phyloP scores from a whole-genome alignment of 345 rosid species.

The Hibiscus trionum region DNA sequence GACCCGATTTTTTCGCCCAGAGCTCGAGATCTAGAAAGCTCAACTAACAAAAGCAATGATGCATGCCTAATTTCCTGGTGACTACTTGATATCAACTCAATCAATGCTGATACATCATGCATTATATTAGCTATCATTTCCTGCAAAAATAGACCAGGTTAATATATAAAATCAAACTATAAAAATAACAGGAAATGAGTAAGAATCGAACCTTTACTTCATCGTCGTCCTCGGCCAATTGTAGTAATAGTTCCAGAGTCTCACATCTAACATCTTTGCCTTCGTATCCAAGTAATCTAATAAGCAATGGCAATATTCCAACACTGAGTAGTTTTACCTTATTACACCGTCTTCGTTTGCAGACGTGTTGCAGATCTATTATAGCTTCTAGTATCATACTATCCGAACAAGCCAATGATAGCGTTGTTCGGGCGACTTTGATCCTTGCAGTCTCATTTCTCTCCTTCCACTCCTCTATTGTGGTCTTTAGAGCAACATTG shows the following conservation, averaged over 20 bases:
- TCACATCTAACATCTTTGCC: conserved; percentile 50
- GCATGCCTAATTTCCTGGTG: conserved; percentile 47
- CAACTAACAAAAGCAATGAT: conserved; percentile 49
- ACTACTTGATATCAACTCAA: conserved; percentile 61
- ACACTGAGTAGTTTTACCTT: conserved; percentile 43
- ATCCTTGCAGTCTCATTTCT: conserved; percentile 63
- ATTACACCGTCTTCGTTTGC: conserved; percentile 41
- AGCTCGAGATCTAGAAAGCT: conserved; percentile 52
- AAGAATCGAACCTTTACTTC: conserved; percentile 52
- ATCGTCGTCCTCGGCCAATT: conserved; percentile 43
- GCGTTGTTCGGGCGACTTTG: conserved; percentile 55
- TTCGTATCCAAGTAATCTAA: conserved; percentile 36
- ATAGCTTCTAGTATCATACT: conserved; percentile 65
- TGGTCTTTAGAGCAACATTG: conserved; percentile 59
- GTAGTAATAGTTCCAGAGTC: conserved; percentile 43
- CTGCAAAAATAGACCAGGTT: conserved; percentile 27
- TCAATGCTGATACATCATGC: conserved; percentile 30
- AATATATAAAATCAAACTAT: neutral
- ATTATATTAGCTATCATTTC: conserved; percentile 46
- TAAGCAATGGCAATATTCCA: conserved; percentile 56
- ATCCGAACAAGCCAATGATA: conserved; percentile 59
- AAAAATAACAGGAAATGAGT: conserved; percentile 6
- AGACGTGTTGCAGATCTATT: conserved; percentile 48
- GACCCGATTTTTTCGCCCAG: conserved; percentile 52
- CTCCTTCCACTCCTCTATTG: conserved; percentile 73